Evolutionary conservation across 148 eudicot genomes (phyloP), one percentile per base, ranked within the genome.

Genomic region (Limonium bicolor): DNA sequence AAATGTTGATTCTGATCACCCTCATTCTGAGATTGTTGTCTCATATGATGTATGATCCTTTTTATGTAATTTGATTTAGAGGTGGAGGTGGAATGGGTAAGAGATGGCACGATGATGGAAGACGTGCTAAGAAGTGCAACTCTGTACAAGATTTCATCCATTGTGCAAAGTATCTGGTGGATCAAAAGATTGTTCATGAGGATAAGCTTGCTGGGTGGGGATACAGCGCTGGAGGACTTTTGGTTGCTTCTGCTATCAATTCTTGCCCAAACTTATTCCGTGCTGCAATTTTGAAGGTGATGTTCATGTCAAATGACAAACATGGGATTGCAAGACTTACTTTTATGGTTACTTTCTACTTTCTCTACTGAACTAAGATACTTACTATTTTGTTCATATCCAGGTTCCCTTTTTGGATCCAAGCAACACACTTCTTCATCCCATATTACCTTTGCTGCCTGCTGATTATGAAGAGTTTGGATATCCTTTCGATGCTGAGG

Each of bases 371-470:
- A n/a, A n/a, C n/a, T n/a, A n/a, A n/a, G n/a, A n/a, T 29, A 5
- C 48, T 21, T 8, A 18, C 33, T 34, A 23, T 13, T 51, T 6
- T 15, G 19, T 24, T 23, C 54, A 33, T 44, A 1, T 59, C 36
- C 59, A 83, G 94, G 97, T 88, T 53, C 94, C 94, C 5, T 88
- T 83, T 66, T 62, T 88, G 53, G 94, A 88, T 72, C 94, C 94
- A 52, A 66, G 66, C 29, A 73, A 69, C 35, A 83, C 97, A 15
- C 97, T 88, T 61, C 54, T 72, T 51, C 42, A 58, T 42, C 97
- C 97, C 48, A 60, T 83, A 62, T 61, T 80, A 67, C 97, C 87
- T 10, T 65, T 83, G 51, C 69, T 71, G 20, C 81, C 87, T 31
- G 68, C 37, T 56, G 97, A 88, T 70, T 88, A 67, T 45, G 94